Conservation (phyloP, 352 stramenopile genomes). For the Thraustochytrium striatum region DNA sequence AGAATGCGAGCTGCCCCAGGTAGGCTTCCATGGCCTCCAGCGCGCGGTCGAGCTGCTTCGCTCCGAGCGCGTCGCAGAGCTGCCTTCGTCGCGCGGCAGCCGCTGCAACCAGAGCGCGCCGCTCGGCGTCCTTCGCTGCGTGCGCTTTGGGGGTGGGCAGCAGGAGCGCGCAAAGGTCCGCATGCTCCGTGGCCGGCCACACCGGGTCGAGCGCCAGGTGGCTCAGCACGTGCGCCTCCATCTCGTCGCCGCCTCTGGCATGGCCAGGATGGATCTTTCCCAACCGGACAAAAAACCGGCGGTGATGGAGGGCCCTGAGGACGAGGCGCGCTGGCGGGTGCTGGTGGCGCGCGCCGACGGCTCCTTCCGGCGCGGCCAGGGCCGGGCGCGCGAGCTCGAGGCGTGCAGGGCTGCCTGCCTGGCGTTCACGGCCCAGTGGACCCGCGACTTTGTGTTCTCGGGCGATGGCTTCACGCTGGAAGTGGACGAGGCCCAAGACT, state of each 20-base stretch:
- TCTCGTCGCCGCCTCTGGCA: too few species aligned
- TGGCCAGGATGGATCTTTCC: too few species aligned
- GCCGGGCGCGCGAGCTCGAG: not conserved
- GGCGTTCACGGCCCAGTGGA: not conserved
- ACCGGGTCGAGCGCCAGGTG: not conserved
- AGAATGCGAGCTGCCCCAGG: not conserved
- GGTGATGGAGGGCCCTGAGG: slow-evolving; percentile 8
- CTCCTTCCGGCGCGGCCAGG: not conserved
- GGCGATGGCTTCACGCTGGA: not conserved
- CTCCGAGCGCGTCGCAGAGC: not conserved
- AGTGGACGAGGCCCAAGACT: not conserved
- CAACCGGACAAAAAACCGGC: too few species aligned
- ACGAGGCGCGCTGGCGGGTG: too few species aligned
- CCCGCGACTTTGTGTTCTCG: not conserved
- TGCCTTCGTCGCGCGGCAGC: not conserved
- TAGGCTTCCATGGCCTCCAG: not conserved
- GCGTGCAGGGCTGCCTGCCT: not conserved
- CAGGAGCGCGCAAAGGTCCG: not conserved
- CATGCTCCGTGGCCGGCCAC: not conserved
- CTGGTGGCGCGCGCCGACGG: not conserved
- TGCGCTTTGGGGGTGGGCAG: not conserved
- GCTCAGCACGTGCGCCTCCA: not conserved
- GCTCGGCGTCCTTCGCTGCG: not conserved
- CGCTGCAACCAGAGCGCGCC: not conserved
- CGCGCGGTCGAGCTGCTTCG: not conserved